Base-by-base conservation (phyloP, 108 stramenopile species). In the Stephanodiscus triporus region DNA sequence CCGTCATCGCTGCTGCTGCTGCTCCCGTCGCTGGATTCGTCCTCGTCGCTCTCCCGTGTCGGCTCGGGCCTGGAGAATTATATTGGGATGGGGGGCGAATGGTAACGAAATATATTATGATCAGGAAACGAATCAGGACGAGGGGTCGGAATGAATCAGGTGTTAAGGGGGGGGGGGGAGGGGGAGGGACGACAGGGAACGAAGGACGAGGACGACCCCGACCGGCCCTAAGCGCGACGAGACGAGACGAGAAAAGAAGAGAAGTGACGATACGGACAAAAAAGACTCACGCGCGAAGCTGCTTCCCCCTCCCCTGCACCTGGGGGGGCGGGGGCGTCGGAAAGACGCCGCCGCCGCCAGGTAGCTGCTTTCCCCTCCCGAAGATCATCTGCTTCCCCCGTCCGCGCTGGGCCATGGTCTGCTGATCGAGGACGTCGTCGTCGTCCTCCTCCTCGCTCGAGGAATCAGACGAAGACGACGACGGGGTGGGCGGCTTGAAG, bases 291-390 rank as follows among this genome's bases (percentile, higher is more conserved):
- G 70, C 83, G 66, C 88, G 81, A 37, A 89, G 72, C 50, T 79
- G 82, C 79, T 89, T 89, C 59, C 88, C 88, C 45, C 87, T 81
- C 24, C 86, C 86, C 62, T 70, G 74, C 3, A 16, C 2, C n/a
- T n/a, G n/a, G 11, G 11, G 8, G 40, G 40, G 40, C 14, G 13
- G 0, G 43, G 43, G 43, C 61, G 57, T 30, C 23, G 40, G 51
- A n/a, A n/a, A n/a, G n/a, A n/a, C 53, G 54, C 45, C n/a, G 77
- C 49, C 11, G 73, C 65, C 34, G 73, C 45, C 20, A n/a, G 62
- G 69, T 36, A 80, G 50, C 72, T 80, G 79, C 53, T 80, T 80
- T 62, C 79, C 79, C 49, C 79, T 61, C 9, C 79, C 72, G 32
- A 57, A 61, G 42, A 66, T 72, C 19, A 80, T 67, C 55, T 80